Conservation (phyloP, 345 rosid genomes). For the Heritiera littoralis region DNA sequence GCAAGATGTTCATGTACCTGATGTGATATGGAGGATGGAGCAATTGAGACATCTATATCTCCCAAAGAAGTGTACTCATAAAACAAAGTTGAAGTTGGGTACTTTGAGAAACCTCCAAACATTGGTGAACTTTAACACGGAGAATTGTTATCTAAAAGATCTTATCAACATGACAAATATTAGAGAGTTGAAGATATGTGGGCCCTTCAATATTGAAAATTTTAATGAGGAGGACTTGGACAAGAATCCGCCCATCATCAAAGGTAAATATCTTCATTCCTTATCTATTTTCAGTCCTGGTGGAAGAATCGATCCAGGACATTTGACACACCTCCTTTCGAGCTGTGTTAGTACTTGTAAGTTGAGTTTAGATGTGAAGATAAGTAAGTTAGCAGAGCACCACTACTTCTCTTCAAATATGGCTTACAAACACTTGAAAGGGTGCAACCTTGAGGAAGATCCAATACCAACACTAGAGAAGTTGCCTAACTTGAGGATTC, state of each 20-base stretch:
- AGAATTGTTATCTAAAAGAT: neutral
- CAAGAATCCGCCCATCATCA: too few species aligned
- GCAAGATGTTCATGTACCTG: neutral
- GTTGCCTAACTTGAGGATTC: constrained; percentile 31
- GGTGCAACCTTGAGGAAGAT: constrained; percentile 23
- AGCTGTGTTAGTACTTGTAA: neutral
- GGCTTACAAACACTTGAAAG: too few species aligned
- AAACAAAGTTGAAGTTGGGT: neutral
- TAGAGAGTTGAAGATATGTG: neutral
- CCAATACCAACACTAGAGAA: constrained; percentile 47
- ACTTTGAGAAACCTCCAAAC: neutral
- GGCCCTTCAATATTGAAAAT: neutral
- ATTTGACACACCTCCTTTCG: neutral
- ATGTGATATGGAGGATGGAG: constrained; percentile 5
- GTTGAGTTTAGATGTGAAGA: too few species aligned
- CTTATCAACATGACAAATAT: neutral
- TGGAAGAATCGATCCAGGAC: too few species aligned
- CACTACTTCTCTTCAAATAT: neutral
- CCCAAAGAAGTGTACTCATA: constrained; percentile 25
- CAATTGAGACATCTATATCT: neutral
- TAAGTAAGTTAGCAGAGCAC: neutral
- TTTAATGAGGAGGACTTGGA: too few species aligned
- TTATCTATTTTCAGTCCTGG: too few species aligned
- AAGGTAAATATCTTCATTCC: too few species aligned
- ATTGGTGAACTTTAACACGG: neutral